phyloP scores from a whole-genome alignment of 164 flowering plant species.

The Nymphaea thermarum region DNA sequence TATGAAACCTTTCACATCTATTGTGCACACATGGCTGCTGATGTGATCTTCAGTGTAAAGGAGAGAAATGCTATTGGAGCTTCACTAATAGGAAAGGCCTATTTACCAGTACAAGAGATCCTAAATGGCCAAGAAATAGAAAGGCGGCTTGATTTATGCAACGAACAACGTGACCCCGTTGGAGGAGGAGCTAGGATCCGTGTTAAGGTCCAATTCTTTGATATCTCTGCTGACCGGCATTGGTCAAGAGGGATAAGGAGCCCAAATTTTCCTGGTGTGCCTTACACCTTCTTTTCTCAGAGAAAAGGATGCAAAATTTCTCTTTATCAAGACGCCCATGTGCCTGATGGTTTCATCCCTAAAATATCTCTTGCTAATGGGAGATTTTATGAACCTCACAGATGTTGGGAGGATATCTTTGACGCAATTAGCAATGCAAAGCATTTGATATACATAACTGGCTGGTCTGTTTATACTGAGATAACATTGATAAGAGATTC shows the following conservation, averaged over 20 bases:
- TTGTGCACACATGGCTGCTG: conserved; percentile 45
- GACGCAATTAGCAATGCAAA: conserved; percentile 44
- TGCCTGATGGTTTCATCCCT: conserved; percentile 17
- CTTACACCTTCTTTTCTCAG: conserved; percentile 37
- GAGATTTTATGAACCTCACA: conserved; percentile 18
- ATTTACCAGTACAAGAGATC: conserved; percentile 34
- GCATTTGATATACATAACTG: conserved; percentile 57
- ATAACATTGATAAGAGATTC: conserved; percentile 41
- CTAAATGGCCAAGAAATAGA: conserved; percentile 22
- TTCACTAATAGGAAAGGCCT: conserved; percentile 51
- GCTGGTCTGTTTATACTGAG: conserved; percentile 62
- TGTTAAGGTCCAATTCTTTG: conserved; percentile 29
- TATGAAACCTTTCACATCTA: conserved; percentile 47
- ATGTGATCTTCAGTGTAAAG: conserved; percentile 43
- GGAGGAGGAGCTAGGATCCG: conserved; percentile 34
- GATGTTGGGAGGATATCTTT: conserved; percentile 72
- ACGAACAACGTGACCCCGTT: conserved; percentile 27
- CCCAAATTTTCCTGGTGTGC: conserved; percentile 29
- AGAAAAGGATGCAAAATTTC: conserved; percentile 39
- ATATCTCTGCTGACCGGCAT: conserved; percentile 19
- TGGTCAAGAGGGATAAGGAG: conserved; percentile 38
- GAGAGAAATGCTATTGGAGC: conserved; percentile 43
- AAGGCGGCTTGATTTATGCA: conserved; percentile 29
- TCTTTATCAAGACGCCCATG: conserved; percentile 55
- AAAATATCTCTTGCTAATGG: conserved; percentile 16